Evolutionary conservation across 1,284 basidiomycete species (phyloP), one percentile per base, ranked within the genome.

Genomic region (Microstroma glucosiphilum): DNA sequence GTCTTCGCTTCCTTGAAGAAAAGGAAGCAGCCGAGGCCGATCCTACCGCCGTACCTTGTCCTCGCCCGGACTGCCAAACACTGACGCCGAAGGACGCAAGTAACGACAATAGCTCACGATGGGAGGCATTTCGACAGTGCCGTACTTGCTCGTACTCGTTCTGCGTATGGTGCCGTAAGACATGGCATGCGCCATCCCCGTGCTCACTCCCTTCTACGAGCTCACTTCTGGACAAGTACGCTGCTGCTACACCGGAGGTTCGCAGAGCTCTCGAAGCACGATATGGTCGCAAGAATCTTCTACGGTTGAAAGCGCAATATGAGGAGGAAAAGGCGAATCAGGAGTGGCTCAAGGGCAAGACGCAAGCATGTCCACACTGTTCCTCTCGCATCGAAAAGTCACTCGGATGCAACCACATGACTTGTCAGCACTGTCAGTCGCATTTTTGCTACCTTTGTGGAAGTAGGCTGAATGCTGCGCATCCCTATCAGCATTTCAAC

Each of bases 361-460:
- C 61, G 7, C 57, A 59, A n/a, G 37, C n/a, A 17, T 66, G 64
- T 41, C 61, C 64, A 12, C 53, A 56, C 26, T 66, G 64, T 40
- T n/a, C 30, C 4, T 41, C 55, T 11, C 21, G 37, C 26, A 56
- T 66, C 23, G 60, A 59, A 43, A 61, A 62, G 58, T 25, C 17
- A 17, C 12, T 55, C 19, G 64, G 64, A 6, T 66, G 64, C 54
- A 63, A 66, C 51, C 64, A 66, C 55, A 59, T 66, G 51, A 62
- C 51, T 3, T 66, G 64, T 46, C n/a, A n/a, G 21, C 26, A 53
- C 42, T 62, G 60, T 37, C 19, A 54, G 26, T 58, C 61, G 30
- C 64, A 66, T 56, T 60, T 66, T 25, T 66, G 64, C 62, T 66
- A 58, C 55, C 30, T 58, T 21, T 66, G 64, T 51, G 56, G 57